A percentile compares a stretch with the other conserved stretches of the same genome.
phyloP scores from a whole-genome alignment of 805 yeast genomes.

The Ogataea nakhonphanomensis region DNA sequence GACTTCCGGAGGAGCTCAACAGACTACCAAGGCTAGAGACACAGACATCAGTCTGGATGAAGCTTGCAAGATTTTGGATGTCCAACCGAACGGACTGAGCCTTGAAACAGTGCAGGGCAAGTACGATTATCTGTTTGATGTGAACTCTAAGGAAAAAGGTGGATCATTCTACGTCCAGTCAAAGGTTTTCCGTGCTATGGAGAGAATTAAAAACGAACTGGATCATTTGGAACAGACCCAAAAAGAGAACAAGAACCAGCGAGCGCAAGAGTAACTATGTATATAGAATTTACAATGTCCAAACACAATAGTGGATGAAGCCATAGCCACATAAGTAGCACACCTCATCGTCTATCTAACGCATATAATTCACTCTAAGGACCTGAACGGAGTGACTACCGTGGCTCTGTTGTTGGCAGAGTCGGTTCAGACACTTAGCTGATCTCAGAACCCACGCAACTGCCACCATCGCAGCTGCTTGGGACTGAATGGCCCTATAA shows the following conservation, averaged over 20 bases:
- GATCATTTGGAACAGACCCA: constrained; percentile 42
- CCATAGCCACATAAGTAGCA: constrained; percentile 7
- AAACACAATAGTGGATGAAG: constrained; percentile 12
- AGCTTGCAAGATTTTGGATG: constrained; percentile 84
- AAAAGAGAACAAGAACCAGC: constrained; percentile 29
- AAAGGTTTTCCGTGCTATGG: constrained; percentile 92
- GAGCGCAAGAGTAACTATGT: constrained; percentile 30
- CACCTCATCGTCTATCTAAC: constrained; percentile 31
- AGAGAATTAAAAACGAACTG: constrained; percentile 77
- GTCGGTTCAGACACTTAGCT: constrained; percentile 67
- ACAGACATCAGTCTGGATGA: constrained; percentile 86
- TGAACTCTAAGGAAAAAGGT: constrained; percentile 92
- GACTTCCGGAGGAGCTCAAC: constrained; percentile 30
- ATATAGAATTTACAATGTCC: constrained; percentile 24
- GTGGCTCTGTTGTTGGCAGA: constrained; percentile 71
- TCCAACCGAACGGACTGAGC: constrained; percentile 55
- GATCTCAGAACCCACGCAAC: constrained; percentile 28
- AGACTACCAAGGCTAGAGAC: constrained; percentile 49
- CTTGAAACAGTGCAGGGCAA: constrained; percentile 62
- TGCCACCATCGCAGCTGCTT: constrained; percentile 11
- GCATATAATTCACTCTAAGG: constrained; percentile 51
- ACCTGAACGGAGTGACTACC: constrained; percentile 72
- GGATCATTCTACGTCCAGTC: constrained; percentile 92
- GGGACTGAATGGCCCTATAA: constrained; percentile 43
- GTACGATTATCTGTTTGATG: constrained; percentile 79